Conservation (phyloP, 164 flowering plant genomes). For the Annona cherimola region DNA sequence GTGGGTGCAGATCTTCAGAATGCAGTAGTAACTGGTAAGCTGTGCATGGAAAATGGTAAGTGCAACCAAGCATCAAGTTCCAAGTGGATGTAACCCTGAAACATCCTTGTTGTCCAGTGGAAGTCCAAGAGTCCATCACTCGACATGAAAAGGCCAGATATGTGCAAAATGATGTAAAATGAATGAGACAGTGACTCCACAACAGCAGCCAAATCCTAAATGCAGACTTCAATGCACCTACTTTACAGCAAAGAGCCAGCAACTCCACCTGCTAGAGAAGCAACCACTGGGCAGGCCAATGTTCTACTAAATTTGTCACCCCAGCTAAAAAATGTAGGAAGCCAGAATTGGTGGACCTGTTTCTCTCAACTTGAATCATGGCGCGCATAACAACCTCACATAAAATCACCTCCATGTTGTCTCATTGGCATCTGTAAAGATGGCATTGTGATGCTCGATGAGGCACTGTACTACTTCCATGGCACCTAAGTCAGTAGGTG, state of each 20-base stretch:
- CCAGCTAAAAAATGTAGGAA: not conserved
- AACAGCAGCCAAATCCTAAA: not conserved
- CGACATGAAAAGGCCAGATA: too few relatives aligned
- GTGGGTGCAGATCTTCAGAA: too few relatives aligned
- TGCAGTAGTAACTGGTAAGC: too few relatives aligned
- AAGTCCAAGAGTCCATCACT: too few relatives aligned
- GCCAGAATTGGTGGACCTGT: not conserved
- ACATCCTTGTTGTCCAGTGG: too few relatives aligned
- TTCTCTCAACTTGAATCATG: not conserved
- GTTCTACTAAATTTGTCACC: not conserved
- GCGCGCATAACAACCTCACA: not conserved
- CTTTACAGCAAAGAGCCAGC: not conserved
- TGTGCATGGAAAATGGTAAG: too few relatives aligned
- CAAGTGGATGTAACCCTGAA: too few relatives aligned
- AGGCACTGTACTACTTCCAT: constrained; percentile 83
- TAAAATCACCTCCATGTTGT: constrained; percentile 70
- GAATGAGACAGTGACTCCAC: not conserved
- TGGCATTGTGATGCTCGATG: constrained; percentile 77
- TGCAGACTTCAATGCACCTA: not conserved
- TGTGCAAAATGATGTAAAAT: not conserved
- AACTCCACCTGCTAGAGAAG: not conserved
- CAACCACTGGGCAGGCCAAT: not conserved
- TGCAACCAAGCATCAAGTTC: too few relatives aligned
- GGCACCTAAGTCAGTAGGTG: constrained; percentile 63
- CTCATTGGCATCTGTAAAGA: constrained; percentile 84